Percentiles rank a stretch among this genome's conserved stretches.
phyloP scores from a whole-genome alignment of 2,329 filamentous ascomycete genomes.

The Colletotrichum ledebouriae region DNA sequence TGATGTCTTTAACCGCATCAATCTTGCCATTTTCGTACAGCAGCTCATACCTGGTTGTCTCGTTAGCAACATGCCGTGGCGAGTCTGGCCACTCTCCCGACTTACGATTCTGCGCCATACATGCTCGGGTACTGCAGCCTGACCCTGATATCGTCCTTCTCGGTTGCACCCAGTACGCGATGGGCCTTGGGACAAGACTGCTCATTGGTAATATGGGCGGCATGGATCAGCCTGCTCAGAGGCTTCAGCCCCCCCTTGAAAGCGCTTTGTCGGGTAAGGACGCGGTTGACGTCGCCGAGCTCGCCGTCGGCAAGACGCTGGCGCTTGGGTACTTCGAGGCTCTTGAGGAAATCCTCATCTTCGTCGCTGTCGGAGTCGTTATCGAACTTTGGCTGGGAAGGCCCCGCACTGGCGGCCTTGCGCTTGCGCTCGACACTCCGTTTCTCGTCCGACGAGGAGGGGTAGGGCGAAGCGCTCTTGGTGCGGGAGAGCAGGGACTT shows the following conservation, averaged over 20 bases:
- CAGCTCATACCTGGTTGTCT: constrained; percentile 72
- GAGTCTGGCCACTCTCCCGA: constrained; percentile 32
- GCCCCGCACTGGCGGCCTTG: constrained; percentile 40
- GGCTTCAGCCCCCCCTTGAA: constrained; percentile 48
- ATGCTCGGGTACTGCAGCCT: constrained; percentile 88
- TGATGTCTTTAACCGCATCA: constrained; percentile 81
- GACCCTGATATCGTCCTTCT: constrained; percentile 69
- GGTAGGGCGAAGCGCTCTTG: constrained; percentile 59
- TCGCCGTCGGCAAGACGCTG: constrained; percentile 59
- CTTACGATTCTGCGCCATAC: constrained; percentile 75
- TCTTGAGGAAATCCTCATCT: constrained; percentile 53
- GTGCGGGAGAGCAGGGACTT: constrained; percentile 47
- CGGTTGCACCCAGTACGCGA: constrained; percentile 36
- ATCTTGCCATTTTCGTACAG: constrained; percentile 84
- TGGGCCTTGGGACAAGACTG: constrained; percentile 38
- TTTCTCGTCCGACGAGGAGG: constrained; percentile 49
- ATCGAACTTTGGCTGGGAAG: constrained; percentile 56
- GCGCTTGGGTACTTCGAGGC: constrained; percentile 62
- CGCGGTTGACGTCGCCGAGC: constrained; percentile 61
- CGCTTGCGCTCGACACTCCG: constrained; percentile 38
- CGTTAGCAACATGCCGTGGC: constrained; percentile 45
- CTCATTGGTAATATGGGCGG: constrained; percentile 57
- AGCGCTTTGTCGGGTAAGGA: constrained; percentile 60
- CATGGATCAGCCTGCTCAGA: constrained; percentile 66
- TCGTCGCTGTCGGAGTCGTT: constrained; percentile 67